Evolutionary conservation across 129 eudicot species (phyloP), one percentile per base, ranked within the genome.

Genomic region (Lactuca saligna): DNA sequence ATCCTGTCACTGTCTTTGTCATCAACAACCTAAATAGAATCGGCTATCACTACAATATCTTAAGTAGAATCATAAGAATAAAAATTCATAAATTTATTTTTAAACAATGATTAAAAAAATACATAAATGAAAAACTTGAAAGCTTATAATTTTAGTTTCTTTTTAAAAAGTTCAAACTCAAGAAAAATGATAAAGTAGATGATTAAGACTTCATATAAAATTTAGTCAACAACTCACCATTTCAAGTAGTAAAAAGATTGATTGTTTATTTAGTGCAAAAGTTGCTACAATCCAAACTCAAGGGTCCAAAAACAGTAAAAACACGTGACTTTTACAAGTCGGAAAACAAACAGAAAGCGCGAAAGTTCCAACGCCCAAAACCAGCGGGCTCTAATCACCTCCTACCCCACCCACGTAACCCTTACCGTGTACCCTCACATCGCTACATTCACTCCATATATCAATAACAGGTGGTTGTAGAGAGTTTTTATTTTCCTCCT

Each of bases 341-440:
- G 12, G 65, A 51, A 44, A 50, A 63, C 67, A 34, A 81, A 66
- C 74, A 78, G 54, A 39, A 78, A 78, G 74, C 79, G 74, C 76
- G 74, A 79, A 78, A 54, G 75, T 75, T 78, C 57, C 6, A 54
- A 64, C 63, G 12, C 29, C 31, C 17, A 6, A 68, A 81, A 73
- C 48, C 66, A 53, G 61, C 50, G 73, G 67, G 67, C 41, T 54
- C 42, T 20, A 39, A 65, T 57, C 76, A 49, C 48, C 61, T 50
- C 46, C 61, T 20, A 9, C 51, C 29, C 17, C 58, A 34, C 29
- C 17, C 58, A 34, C 67, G 39, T 72, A 39, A 60, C 49, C 66
- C 70, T 76, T 66, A 41, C 74, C 57, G 55, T 64, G 37, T 55
- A 70, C 74, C 50, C 54, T 20, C 57, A 58, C 29, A 70, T 35